A percentile compares a stretch with the other conserved stretches of the same genome.
These are phyloP conservation scores for Apiospora hydei DNA, from an alignment of 2,329 filamentous ascomycete genomes.

Conservation along the genomic window DNA sequence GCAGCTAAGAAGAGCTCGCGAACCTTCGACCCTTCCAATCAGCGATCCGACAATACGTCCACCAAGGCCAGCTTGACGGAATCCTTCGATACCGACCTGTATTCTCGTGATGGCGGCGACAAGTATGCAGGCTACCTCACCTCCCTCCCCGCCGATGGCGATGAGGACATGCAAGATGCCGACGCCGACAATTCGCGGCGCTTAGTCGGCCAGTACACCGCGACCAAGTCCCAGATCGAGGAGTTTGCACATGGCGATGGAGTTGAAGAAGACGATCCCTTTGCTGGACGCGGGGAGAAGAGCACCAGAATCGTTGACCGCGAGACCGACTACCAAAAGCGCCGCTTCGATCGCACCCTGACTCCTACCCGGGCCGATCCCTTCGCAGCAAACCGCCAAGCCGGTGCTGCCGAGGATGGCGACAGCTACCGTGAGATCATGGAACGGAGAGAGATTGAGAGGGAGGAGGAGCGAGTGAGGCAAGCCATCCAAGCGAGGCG, in stretches of 20 bases:
- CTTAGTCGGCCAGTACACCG: slow-evolving; percentile 94
- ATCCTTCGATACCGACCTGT: slow-evolving; percentile 85
- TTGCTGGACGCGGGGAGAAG: slow-evolving; percentile 83
- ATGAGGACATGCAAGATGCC: slow-evolving; percentile 78
- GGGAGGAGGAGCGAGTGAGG: slow-evolving; percentile 88
- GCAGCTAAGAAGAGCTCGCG: slow-evolving; percentile 82
- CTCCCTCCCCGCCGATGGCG: slow-evolving; percentile 84
- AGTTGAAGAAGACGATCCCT: slow-evolving; percentile 89
- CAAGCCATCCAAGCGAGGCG: slow-evolving; percentile 80
- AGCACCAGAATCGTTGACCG: slow-evolving; percentile 90
- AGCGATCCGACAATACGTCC: slow-evolving; percentile 77
- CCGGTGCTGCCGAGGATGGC: slow-evolving; percentile 72
- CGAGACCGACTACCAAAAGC: slow-evolving; percentile 97
- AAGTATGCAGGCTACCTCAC: slow-evolving; percentile 90
- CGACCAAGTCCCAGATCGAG: slow-evolving; percentile 88
- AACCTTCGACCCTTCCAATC: slow-evolving; percentile 78
- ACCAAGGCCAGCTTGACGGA: slow-evolving; percentile 93
- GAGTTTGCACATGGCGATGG: slow-evolving; percentile 88
- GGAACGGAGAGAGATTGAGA: slow-evolving; percentile 87
- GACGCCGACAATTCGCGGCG: slow-evolving; percentile 77
- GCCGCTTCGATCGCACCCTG: slow-evolving; percentile 85
- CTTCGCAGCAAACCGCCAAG: slow-evolving; percentile 78
- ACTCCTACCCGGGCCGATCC: slow-evolving; percentile 87
- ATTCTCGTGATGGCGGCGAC: slow-evolving; percentile 78
- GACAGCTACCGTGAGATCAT: slow-evolving; percentile 90